Base-by-base conservation (phyloP, 805 yeast genomes). In the Metschnikowia koreensis region DNA sequence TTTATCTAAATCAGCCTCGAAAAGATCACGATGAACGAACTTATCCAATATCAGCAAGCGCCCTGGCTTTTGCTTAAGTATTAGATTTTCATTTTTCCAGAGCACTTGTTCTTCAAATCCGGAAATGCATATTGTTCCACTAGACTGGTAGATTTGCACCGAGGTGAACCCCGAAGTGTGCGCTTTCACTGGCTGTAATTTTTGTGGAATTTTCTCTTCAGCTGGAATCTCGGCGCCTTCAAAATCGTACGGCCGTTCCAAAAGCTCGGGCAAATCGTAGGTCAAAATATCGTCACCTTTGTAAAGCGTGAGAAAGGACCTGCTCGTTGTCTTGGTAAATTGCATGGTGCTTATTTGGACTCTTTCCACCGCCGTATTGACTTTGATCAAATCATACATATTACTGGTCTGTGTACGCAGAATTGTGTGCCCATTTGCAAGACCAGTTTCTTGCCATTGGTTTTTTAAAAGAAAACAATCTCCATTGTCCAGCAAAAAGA, bases 11-110 rank as follows among this genome's bases (percentile, higher is more conserved):
- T 36, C 43, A 2, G 36, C 47, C 16, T 43, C 54, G 27, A 53
- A 53, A 48, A 81, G 67, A 53, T 78, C 81, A 56, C 75, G 74
- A 56, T 79, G 80, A 41, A 81, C 71, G 52, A 81, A 67, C 52
- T 76, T 72, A 53, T 73, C 71, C 38, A 81, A 60, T 41, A 79
- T 74, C 55, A 80, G 68, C 50, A 72, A 74, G 44, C 73, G 73
- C 27, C 72, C 73, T 3, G 70, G 58, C 17, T 61, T 60, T 36
- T 70, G 60, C 45, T 67, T 71, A 36, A 76, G 57, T 7, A 71
- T 48, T 36, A 73, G 63, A 8, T 61, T 59, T 26, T 66, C 67
- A 47, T 57, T 55, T 48, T 65, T 70, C 46, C 62, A 62, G 2
- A 65, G 48, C 0, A 71, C 56, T 9, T 65, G 60, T 47, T 65